Percentiles rank a stretch among this genome's conserved stretches.
These are phyloP conservation scores for Trebouxia sp. DNA, from an alignment of 139 green algal genomes.

Conservation along the genomic window DNA sequence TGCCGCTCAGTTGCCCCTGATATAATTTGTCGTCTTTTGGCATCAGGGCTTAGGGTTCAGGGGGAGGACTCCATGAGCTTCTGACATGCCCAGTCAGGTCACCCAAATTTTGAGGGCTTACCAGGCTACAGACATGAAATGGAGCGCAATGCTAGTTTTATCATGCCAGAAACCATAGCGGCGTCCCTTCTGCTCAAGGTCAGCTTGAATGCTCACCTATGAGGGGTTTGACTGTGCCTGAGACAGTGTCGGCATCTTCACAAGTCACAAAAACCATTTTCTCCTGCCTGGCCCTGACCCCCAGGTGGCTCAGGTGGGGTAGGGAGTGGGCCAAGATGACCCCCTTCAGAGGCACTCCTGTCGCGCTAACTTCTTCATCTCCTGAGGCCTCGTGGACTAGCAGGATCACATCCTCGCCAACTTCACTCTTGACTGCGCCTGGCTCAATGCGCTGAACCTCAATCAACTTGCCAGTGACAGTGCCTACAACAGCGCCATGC, in stretches of 20 bases:
- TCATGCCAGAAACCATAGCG: no score
- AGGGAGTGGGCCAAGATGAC: slow-evolving; percentile 90
- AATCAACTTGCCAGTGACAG: slow-evolving; percentile 51
- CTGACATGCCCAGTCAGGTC: no score
- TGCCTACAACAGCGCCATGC: neutral
- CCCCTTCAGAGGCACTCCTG: slow-evolving; percentile 64
- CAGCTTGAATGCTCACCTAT: neutral
- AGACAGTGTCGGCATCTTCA: slow-evolving; percentile 66
- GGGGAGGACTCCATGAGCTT: no score
- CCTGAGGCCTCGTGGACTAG: slow-evolving; percentile 76
- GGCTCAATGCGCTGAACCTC: slow-evolving; percentile 63
- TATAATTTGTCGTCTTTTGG: no score
- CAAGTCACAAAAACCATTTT: slow-evolving; percentile 78
- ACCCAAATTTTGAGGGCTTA: no score
- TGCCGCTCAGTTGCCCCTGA: no score
- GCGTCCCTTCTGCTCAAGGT: no score
- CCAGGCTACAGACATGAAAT: no score
- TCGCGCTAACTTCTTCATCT: slow-evolving; percentile 92
- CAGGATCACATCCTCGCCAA: slow-evolving; percentile 54
- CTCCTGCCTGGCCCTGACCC: slow-evolving; percentile 92
- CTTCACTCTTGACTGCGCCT: slow-evolving; percentile 46
- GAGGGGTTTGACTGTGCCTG: slow-evolving; percentile 37
- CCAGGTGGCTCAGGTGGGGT: slow-evolving; percentile 94
- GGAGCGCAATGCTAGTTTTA: no score
- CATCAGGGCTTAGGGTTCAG: no score